Base-by-base conservation (phyloP, 163 green algal species). In the Picocystis sp. region DNA sequence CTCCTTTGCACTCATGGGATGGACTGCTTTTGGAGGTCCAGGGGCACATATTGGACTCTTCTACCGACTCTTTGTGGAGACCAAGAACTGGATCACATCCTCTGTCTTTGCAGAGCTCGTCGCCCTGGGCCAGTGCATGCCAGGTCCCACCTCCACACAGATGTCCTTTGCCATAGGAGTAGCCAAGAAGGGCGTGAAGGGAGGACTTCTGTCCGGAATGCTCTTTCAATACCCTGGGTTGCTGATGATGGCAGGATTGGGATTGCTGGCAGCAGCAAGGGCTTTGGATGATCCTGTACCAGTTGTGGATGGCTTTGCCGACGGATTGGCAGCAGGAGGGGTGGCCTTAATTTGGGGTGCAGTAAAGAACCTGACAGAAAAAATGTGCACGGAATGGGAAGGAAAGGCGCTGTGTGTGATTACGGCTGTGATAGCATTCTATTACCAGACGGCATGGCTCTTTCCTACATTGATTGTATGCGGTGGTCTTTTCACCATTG, bases 171-270 rank as follows among this genome's bases (percentile, higher is more conserved):
- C 83, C 1, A 71, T 94, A 11, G 86, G 86, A 35, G 77, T 85
- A 15, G 65, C 84, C 19, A 86, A 93, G 62, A 82, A 82, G 55
- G 85, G 86, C 11, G 62, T 81, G 1, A 35, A 64, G 52, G 86
- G 84, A 19, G 86, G 86, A 29, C 69, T 93, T 29, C 52, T 93
- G 24, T 80, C 74, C 3, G 84, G 84, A 23, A 49, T 65, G 1
- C 69, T 93, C 63, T 92, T 92, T 64, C 82, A 93, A 68, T 84
- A 84, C 57, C 86, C 86, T 0, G 86, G 84, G 19, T 64, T 86
- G 3, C 8, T 95, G 51, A 77, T 93, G 33, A 86, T 90, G 63
- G 72, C 79, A 10, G 61, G 80, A 9, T 57, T 83, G 15, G 86
- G 86, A n/a, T 72, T 78, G n/a, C 29, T 38, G 8, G 78, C 65